phyloP scores from a whole-genome alignment of 192 early-diverging fungal genomes.

The Coemansia sp. region DNA sequence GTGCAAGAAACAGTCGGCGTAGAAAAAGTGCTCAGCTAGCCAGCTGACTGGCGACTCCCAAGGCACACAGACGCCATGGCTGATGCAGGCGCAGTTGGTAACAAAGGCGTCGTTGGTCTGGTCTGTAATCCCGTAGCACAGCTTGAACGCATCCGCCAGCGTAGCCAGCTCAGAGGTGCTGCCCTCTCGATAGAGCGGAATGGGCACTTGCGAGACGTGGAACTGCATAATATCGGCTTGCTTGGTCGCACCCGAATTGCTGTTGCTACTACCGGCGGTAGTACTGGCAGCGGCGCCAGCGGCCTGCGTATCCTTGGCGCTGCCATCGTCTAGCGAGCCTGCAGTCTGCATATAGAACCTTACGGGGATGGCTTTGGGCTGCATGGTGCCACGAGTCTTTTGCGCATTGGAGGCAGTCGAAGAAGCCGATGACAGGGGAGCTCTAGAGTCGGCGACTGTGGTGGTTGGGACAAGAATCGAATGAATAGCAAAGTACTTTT shows the following conservation, averaged over 20 bases:
- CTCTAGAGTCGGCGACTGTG: background rate
- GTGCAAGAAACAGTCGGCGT: conserved; percentile 85
- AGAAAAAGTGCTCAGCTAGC: conserved; percentile 74
- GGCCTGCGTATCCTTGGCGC: background rate
- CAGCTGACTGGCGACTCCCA: conserved; percentile 73
- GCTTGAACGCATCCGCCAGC: conserved; percentile 42
- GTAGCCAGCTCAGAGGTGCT: conserved; percentile 18
- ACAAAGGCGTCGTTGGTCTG: conserved; percentile 51
- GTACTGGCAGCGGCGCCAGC: background rate
- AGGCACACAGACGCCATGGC: conserved; percentile 72
- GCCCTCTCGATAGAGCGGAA: conserved; percentile 29
- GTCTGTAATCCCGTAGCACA: conserved; percentile 56
- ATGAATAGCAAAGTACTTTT: conserved; percentile 51
- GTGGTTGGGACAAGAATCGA: conserved; percentile 25
- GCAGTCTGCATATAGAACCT: conserved; percentile 41
- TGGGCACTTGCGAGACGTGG: conserved; percentile 46
- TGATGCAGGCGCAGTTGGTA: conserved; percentile 56
- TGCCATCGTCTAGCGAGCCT: conserved; percentile 12
- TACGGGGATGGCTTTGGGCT: conserved; percentile 44
- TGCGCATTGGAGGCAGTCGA: background rate
- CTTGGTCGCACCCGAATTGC: background rate
- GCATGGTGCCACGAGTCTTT: background rate
- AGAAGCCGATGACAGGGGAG: conserved; percentile 3
- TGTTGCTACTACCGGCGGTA: background rate
- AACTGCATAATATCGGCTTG: conserved; percentile 33